A percentile compares a stretch with the other conserved stretches of the same genome.
Evolutionary conservation across 805 yeast genomes (phyloP).

Genomic region (Wickerhamomyces kurtzmanii): DNA sequence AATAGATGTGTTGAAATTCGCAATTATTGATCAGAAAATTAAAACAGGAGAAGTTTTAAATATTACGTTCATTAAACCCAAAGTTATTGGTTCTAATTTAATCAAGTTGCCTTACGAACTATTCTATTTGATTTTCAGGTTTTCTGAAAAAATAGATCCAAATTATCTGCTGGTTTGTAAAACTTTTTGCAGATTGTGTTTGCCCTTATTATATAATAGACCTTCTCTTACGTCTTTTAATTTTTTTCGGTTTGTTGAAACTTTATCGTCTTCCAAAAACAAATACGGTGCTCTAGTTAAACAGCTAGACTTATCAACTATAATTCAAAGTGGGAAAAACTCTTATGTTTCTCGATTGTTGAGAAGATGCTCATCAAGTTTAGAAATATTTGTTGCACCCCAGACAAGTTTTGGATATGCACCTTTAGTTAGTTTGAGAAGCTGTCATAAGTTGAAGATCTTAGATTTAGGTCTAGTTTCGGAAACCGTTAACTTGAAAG

Average conservation of each 20-base stretch:
- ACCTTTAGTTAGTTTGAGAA: conserved; percentile 72
- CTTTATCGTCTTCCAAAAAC: conserved; percentile 39
- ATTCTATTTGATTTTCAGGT: conserved; percentile 17
- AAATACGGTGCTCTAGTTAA: conserved; percentile 49
- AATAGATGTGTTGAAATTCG: conserved; percentile 29
- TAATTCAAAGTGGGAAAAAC: conserved; percentile 86
- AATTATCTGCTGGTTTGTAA: conserved; percentile 52
- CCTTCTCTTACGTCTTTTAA: conserved; percentile 63
- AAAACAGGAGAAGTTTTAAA: conserved; percentile 6
- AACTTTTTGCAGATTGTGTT: conserved; percentile 45
- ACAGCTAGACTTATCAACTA: conserved; percentile 62
- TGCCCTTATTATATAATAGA: conserved; percentile 54
- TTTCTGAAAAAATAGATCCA: conserved; percentile 27
- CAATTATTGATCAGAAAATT: conserved; percentile 17
- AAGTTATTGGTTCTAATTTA: conserved; percentile 2
- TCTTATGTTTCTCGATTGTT: conserved; percentile 79
- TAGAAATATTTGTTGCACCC: conserved; percentile 76
- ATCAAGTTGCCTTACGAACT: conserved; percentile 17
- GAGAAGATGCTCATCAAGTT: conserved; percentile 59
- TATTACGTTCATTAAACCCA: background rate
- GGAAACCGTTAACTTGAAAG: conserved; percentile 78
- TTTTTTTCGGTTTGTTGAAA: conserved; percentile 63
- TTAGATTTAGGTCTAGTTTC: conserved; percentile 81
- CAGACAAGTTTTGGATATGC: conserved; percentile 92
- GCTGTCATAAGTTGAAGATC: conserved; percentile 53